Percentiles rank a stretch among this genome's conserved stretches.
Evolutionary conservation across 2,329 filamentous ascomycete species (phyloP).

Genomic region (Trichophyton equinum): DNA sequence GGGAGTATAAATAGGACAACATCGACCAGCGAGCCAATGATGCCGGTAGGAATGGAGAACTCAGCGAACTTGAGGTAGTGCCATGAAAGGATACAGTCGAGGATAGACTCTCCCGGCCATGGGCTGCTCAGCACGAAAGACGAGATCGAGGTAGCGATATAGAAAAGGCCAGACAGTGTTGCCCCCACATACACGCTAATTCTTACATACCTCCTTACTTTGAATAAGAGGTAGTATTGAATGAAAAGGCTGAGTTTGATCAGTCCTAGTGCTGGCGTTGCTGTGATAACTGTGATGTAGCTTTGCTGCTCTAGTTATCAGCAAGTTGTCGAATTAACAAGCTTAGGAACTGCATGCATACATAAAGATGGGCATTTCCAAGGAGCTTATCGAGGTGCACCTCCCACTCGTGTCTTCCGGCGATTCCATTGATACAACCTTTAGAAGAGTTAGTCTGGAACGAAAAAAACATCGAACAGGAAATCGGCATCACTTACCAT

Average conservation of each 20-base stretch:
- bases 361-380: not conserved
- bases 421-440: not conserved
- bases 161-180: not conserved
- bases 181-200: constrained; percentile 3
- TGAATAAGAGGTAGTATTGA: constrained; percentile 4
- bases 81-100: not conserved
- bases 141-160: not conserved
- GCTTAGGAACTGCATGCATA: not conserved
- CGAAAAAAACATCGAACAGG: not conserved
- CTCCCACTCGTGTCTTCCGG: not conserved
- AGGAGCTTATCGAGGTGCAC: not conserved
- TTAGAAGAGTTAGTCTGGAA: not conserved
- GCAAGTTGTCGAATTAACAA: not conserved
- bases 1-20: not conserved
- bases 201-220: constrained; percentile 2
- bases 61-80: not conserved
- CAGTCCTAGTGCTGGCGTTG: not conserved
- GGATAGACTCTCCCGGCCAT: not conserved
- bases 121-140: not conserved
- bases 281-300: not conserved
- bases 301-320: not conserved
- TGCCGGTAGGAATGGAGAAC: not conserved
- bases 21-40: not conserved
- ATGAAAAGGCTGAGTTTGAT: constrained; percentile 5
- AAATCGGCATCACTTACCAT: not conserved